Base-by-base conservation (phyloP, 371 early-diverging fungal species). In the Mortierella sp. region DNA sequence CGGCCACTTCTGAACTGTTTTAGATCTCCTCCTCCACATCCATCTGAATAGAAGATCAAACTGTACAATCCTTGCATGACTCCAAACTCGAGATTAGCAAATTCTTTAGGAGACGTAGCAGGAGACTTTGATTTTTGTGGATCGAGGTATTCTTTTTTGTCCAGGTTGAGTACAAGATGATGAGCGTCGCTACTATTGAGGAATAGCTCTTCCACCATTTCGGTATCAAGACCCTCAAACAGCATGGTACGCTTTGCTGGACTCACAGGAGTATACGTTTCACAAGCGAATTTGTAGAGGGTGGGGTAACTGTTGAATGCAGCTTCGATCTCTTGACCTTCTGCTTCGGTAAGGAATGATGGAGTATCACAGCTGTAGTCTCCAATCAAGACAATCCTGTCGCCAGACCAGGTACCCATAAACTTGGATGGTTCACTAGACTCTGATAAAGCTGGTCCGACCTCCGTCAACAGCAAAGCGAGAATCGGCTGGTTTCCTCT, bases 1-100 rank as follows among this genome's bases (percentile, higher is more conserved):
- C n/a, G 4, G 3, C 64, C 64, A 8, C 0, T 3, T 19, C 45
- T 48, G 21, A 63, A 63, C 8, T 13, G 28, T 16, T 11, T 50
- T 16, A 52, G 15, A 28, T 63, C 64, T 6, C 50, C 64, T 4
- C 50, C 64, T 16, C 64, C 52, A 3, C 13, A 15, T 13, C 47
- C 64, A 63, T 24, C 33, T 28, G 64, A 63, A 21, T 63, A 63
- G 28, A 43, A 48, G 50, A 63, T 16, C 50, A 47, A 24, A 32
- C 64, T 63, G 28, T 24, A 63, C 6, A 63, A 33, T 16, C 64
- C 64, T 48, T 63, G 64, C 64, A 63, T 63, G 50, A 63, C n/a
- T 10, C 50, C 64, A 19, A 22, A 19, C 19, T 24, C 22, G 4
- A 40, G 24, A 47, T 15, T 8, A 2, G 33, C 32, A 48, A 50